These are phyloP conservation scores for Spizellomyces punctatus DNA, from an alignment of 192 early-diverging fungal species.

Conservation along the genomic window DNA sequence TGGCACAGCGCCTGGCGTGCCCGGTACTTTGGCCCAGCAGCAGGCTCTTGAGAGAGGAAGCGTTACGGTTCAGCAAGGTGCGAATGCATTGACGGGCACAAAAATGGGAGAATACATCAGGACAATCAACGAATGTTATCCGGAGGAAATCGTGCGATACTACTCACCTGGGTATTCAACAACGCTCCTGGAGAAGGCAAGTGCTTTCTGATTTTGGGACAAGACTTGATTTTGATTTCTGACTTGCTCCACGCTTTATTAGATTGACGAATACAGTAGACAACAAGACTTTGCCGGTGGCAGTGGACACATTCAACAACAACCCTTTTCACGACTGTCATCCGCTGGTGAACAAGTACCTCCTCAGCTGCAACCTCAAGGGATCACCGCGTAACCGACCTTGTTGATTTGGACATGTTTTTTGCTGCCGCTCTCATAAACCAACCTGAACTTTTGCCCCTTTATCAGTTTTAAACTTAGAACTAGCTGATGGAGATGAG, in stretches of 20 bases:
- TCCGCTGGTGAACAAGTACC: conserved; percentile 16
- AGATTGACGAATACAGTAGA: conserved; percentile 56
- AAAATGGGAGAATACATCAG: conserved; percentile 61
- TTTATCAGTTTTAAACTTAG: too few relatives aligned
- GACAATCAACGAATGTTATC: conserved; percentile 62
- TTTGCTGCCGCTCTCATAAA: too few relatives aligned
- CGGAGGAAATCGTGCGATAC: conserved; percentile 66
- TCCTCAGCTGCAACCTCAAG: conserved; percentile 15
- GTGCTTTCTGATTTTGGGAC: too few relatives aligned
- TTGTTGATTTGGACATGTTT: too few relatives aligned
- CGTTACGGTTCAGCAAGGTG: not conserved
- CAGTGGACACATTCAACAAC: not conserved
- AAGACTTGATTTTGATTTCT: too few relatives aligned
- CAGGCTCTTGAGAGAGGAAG: conserved; percentile 9
- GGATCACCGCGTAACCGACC: conserved; percentile 12
- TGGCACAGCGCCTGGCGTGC: conserved; percentile 22
- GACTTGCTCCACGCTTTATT: not conserved
- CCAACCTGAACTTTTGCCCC: too few relatives aligned
- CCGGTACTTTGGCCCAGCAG: conserved; percentile 14
- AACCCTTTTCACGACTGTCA: conserved; percentile 7
- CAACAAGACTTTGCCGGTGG: conserved; percentile 27
- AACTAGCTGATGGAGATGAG: too few relatives aligned
- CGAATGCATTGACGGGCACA: conserved; percentile 41
- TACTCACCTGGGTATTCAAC: conserved; percentile 62
- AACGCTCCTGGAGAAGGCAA: conserved; percentile 56